phyloP scores from a whole-genome alignment of 441 rosid species.

The Adansonia rubrostipa region DNA sequence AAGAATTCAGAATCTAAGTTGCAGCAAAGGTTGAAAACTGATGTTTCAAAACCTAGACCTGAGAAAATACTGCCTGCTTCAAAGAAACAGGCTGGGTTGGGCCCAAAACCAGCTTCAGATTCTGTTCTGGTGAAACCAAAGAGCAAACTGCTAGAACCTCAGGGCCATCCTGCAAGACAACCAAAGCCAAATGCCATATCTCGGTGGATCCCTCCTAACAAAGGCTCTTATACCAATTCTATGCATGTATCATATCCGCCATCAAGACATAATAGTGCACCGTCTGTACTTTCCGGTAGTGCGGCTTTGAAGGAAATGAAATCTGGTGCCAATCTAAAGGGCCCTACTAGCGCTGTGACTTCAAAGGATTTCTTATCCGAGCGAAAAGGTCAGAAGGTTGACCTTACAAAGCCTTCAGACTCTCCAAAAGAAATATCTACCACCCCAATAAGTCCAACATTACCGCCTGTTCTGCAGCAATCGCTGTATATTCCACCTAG shows the following conservation, averaged over 20 bases:
- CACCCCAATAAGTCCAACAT: conserved; percentile 41
- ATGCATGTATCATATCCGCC: conserved; percentile 85
- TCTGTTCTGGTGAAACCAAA: conserved; percentile 52
- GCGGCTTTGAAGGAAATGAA: conserved; percentile 56
- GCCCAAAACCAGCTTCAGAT: conserved; percentile 56
- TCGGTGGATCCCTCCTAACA: conserved; percentile 88
- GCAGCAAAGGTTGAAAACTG: conserved; percentile 42
- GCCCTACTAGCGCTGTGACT: conserved; percentile 47
- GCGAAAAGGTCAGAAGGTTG: conserved; percentile 31
- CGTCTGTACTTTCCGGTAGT: conserved; percentile 59
- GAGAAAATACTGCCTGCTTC: conserved; percentile 53
- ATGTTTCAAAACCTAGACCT: conserved; percentile 46
- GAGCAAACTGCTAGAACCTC: conserved; percentile 63
- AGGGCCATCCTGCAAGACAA: conserved; percentile 53
- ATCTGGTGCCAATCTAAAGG: conserved; percentile 36
- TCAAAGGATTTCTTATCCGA: conserved; percentile 42
- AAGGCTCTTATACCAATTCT: conserved; percentile 75
- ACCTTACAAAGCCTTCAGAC: conserved; percentile 35
- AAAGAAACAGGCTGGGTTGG: conserved; percentile 49
- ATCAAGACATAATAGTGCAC: conserved; percentile 78
- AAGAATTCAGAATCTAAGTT: conserved; percentile 41
- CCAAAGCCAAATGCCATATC: conserved; percentile 75
- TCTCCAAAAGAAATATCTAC: conserved; percentile 44
- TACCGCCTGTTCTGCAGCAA: conserved; percentile 37
- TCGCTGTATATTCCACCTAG: conserved; percentile 35